Evolutionary conservation across 2,329 filamentous ascomycete genomes (phyloP), one percentile per base, ranked within the genome.

Genomic region (Hypocrella siamensis): DNA sequence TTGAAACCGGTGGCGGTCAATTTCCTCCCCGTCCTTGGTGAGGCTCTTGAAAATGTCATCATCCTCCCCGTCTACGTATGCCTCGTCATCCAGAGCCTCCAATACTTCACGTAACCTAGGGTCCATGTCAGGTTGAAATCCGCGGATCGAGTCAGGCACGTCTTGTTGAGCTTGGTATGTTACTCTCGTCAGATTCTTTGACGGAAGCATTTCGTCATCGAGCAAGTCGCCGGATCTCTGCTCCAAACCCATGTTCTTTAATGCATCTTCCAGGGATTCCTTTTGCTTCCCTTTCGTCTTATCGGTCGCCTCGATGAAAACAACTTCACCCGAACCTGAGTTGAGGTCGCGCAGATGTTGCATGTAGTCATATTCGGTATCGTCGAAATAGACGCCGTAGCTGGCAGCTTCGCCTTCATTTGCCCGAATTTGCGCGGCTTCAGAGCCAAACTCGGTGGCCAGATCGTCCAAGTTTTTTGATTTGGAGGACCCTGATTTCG

Each of bases 351-450:
- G 79, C 67, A 98, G 63, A 57, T 98, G 90, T 56, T 98, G 90
- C 90, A 98, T 98, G 60, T 98, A 98, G 57, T 98, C 90, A 58
- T 98, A 98, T 48, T 83, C 72, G 41, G 82, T 79, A 57, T 98
- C 90, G 56, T 98, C 92, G 54, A 70, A 98, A 64, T 81, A 98
- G 41, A 98, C 73, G 40, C 90, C 90, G 56, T 94, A 75, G 52
- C 81, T 82, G 42, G 92, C 90, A 7, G 92, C 90, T 59, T 98
- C 86, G 45, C 92, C 92, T 57, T 98, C 90, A 53, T 98, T 96
- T 35, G 73, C 70, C 43, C 86, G 76, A 41, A 93, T 74, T 37
- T 58, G 59, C 26, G 65, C 62, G 16, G 67, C 64, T 19, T 78
- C 73, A 21, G 69, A 62, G 2, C 80, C 80, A 31, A 94, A 75